These are phyloP conservation scores for Cladorrhinum sp. DNA, from an alignment of 2,329 filamentous ascomycete genomes.

Conservation along the genomic window DNA sequence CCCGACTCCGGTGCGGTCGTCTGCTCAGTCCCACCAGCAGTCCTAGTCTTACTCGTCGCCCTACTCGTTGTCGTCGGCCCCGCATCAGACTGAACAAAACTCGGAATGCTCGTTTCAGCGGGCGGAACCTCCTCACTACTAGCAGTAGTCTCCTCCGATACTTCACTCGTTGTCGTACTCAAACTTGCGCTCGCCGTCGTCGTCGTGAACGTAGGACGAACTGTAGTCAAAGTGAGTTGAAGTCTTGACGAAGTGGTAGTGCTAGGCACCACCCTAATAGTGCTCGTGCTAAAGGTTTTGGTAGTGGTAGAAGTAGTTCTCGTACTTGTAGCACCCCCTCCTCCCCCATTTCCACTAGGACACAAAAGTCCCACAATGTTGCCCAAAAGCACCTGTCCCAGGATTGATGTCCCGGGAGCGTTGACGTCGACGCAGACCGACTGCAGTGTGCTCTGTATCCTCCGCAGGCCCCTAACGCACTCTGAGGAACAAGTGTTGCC, in stretches of 20 bases:
- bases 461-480: conserved; percentile 58
- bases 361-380: conserved; percentile 39
- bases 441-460: conserved; percentile 71
- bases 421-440: conserved; percentile 71
- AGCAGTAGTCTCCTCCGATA: not conserved
- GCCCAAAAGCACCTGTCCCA: conserved; percentile 38
- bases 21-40: not conserved
- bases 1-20: not conserved
- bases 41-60: not conserved
- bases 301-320: not conserved
- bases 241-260: not conserved
- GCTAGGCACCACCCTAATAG: not conserved
- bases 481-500: conserved; percentile 37
- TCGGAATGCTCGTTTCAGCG: not conserved
- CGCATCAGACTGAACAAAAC: not conserved
- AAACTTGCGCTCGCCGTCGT: conserved; percentile 6
- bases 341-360: not conserved
- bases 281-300: not conserved
- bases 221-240: conserved; percentile 19
- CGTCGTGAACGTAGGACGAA: conserved; percentile 15
- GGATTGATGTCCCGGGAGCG: conserved; percentile 41
- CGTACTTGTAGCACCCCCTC: conserved; percentile 5
- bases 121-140: not conserved
- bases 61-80: not conserved
- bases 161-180: not conserved